phyloP scores from a whole-genome alignment of 2,329 filamentous ascomycete species.

The Plenodomus biglobosus region DNA sequence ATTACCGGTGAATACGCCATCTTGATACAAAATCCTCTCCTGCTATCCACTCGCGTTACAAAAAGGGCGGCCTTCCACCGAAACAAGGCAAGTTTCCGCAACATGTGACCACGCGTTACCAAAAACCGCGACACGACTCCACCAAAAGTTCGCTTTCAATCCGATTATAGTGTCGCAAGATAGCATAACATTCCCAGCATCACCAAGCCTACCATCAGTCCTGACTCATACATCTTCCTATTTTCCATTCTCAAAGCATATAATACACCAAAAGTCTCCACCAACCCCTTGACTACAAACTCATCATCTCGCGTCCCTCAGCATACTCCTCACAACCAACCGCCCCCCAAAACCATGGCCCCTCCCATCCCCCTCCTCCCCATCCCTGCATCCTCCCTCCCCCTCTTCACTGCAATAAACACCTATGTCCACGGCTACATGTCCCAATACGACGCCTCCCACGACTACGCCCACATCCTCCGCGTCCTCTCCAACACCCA shows the following conservation, averaged over 20 bases:
- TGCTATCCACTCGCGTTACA: neutral
- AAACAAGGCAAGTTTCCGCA: constrained; percentile 2
- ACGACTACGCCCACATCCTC: constrained; percentile 83
- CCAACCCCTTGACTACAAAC: neutral
- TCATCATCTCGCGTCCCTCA: neutral
- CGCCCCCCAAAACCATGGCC: neutral
- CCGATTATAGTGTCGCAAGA: neutral
- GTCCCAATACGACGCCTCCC: constrained; percentile 68
- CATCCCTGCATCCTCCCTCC: constrained; percentile 18
- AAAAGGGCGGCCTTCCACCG: neutral
- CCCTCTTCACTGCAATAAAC: constrained; percentile 36
- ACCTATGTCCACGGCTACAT: constrained; percentile 40
- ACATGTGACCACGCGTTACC: constrained; percentile 33
- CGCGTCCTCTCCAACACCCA: constrained; percentile 76
- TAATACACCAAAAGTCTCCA: neutral
- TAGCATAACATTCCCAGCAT: neutral
- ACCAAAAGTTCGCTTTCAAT: neutral
- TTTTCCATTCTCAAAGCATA: no score
- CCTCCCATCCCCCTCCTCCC: constrained; percentile 5
- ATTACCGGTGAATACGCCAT: neutral
- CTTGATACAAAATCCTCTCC: neutral
- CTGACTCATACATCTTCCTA: no score
- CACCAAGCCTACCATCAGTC: no score
- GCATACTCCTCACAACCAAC: neutral
- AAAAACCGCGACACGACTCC: constrained; percentile 10